These are phyloP conservation scores for Ceratobasidium sp. DNA, from an alignment of 1,284 basidiomycete species.

Conservation along the genomic window DNA sequence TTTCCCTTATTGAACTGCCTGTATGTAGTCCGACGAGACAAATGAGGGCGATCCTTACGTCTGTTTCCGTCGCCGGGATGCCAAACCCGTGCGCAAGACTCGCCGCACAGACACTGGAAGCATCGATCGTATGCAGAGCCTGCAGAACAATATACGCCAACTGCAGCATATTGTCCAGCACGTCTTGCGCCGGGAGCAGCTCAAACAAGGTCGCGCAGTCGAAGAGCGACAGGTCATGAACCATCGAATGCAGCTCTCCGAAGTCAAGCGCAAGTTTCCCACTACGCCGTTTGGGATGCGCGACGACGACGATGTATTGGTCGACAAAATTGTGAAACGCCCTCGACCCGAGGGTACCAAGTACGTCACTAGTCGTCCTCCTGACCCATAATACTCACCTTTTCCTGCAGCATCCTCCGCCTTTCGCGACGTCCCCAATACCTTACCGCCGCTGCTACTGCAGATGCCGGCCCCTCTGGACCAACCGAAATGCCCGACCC, in stretches of 20 bases:
- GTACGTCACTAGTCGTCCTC: slow-evolving; percentile 55
- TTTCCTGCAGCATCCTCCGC: slow-evolving; percentile 58
- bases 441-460: slow-evolving; percentile 54
- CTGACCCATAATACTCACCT: slow-evolving; percentile 71
- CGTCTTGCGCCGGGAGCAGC: slow-evolving; percentile 75
- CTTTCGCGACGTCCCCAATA: slow-evolving; percentile 54
- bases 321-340: slow-evolving; percentile 74
- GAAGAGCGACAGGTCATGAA: slow-evolving; percentile 80
- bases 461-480: slow-evolving; percentile 44
- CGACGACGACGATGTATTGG: slow-evolving; percentile 83
- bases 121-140: slow-evolving; percentile 85
- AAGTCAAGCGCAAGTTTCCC: slow-evolving; percentile 83
- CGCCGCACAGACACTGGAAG: slow-evolving; percentile 88
- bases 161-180: slow-evolving; percentile 78
- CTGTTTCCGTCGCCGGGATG: slow-evolving; percentile 96
- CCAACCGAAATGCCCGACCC: slow-evolving; percentile 42
- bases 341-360: slow-evolving; percentile 63
- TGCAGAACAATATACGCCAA: slow-evolving; percentile 79
- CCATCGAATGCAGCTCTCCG: slow-evolving; percentile 76
- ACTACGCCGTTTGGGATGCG: slow-evolving; percentile 65
- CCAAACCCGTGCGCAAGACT: slow-evolving; percentile 94
- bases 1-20: slow-evolving; percentile 25
- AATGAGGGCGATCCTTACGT: slow-evolving; percentile 97
- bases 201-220: slow-evolving; percentile 73
- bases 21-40: slow-evolving; percentile 83